Conservation (phyloP, 2,329 filamentous ascomycete genomes). For the Fusarium circinatum region DNA sequence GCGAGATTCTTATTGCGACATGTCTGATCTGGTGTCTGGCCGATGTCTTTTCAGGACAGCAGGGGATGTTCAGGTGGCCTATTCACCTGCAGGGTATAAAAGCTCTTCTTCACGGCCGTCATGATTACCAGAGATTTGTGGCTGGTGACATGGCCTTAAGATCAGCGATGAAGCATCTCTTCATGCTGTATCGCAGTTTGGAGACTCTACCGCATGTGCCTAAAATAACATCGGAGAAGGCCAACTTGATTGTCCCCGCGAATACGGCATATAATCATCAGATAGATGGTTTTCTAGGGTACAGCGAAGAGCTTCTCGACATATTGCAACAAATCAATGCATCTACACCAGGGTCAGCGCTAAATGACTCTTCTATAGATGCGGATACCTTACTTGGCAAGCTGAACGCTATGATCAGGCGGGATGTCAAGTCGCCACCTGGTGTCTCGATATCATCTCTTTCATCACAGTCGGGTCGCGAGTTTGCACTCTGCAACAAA, state of each 20-base stretch:
- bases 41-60: conserved; percentile 40
- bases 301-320: conserved; percentile 43
- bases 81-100: conserved; percentile 44
- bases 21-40: conserved; percentile 46
- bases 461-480: conserved; percentile 36
- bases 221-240: background rate
- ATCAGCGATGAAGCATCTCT: conserved; percentile 42
- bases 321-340: conserved; percentile 40
- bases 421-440: conserved; percentile 34
- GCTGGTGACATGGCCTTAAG: background rate
- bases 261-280: background rate
- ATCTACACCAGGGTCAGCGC: fast-evolving
- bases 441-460: conserved; percentile 34
- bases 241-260: fast-evolving
- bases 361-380: background rate
- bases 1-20: conserved; percentile 41
- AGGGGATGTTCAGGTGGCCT: conserved; percentile 37
- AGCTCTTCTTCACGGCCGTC: conserved; percentile 26
- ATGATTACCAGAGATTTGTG: background rate
- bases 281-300: conserved; percentile 46
- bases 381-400: conserved; percentile 38
- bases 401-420: conserved; percentile 39
- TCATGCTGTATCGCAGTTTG: conserved; percentile 43
- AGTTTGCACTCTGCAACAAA: conserved; percentile 43
- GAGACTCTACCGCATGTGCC: conserved; percentile 43